phyloP scores from a whole-genome alignment of 768 basidiomycete species.

The Tephrocybe sp. region DNA sequence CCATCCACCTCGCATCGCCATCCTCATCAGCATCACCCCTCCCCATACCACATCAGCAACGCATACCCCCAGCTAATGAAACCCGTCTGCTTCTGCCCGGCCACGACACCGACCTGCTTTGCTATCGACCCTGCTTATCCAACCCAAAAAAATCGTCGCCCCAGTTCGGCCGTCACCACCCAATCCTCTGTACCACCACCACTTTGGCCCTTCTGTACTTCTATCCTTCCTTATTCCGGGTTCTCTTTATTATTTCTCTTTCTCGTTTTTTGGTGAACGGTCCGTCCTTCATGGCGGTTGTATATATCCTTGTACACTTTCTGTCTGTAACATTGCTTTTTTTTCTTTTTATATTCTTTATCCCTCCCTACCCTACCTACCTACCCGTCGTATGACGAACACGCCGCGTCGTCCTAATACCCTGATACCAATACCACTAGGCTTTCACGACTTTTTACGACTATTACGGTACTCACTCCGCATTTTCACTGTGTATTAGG shows the following conservation, averaged over 20 bases:
- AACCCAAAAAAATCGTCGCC: conserved; percentile 8
- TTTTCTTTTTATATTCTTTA: not conserved
- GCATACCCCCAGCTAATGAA: conserved; percentile 11
- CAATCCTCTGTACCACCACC: conserved; percentile 7
- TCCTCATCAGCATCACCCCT: conserved; percentile 9
- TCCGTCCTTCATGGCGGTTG: conserved; percentile 9
- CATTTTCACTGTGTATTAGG: too few relatives aligned
- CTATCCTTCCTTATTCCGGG: conserved; percentile 2
- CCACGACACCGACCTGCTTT: not conserved
- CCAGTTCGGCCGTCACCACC: conserved; percentile 2
- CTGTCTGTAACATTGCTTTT: conserved; percentile 9
- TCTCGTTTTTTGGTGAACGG: conserved; percentile 8
- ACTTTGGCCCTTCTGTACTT: conserved; percentile 8
- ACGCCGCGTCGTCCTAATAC: too few relatives aligned
- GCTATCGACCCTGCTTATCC: conserved; percentile 12
- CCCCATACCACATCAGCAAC: conserved; percentile 14
- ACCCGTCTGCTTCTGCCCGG: not conserved
- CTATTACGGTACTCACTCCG: too few relatives aligned
- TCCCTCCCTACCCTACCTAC: conserved; percentile 2
- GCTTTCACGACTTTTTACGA: too few relatives aligned
- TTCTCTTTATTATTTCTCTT: not conserved
- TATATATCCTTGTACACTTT: conserved; percentile 15
- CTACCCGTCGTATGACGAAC: not conserved
- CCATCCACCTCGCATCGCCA: conserved; percentile 15
- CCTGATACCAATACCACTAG: too few relatives aligned